Conservation (phyloP, 352 stramenopile species). For the Blastocystis sp. region DNA sequence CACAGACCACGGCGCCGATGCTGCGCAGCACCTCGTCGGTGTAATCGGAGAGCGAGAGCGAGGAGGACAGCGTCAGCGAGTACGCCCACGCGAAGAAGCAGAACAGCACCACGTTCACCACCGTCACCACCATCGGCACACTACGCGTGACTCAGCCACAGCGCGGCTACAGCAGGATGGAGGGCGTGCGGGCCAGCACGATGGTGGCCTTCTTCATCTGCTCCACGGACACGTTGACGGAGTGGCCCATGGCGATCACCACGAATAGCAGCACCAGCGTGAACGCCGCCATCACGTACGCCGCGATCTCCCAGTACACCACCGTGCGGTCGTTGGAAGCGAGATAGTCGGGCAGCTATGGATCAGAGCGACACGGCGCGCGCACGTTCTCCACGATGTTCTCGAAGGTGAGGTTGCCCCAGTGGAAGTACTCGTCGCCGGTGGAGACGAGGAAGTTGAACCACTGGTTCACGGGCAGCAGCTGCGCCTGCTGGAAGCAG, state of each 20-base stretch:
- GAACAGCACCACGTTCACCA: slow-evolving; percentile 76
- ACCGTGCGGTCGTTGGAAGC: slow-evolving; percentile 73
- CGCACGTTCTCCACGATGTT: slow-evolving; percentile 22
- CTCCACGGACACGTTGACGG: slow-evolving; percentile 77
- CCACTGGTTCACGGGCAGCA: slow-evolving; percentile 72
- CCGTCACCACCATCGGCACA: slow-evolving; percentile 74
- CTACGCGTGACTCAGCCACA: slow-evolving; percentile 71
- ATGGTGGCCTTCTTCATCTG: slow-evolving; percentile 79
- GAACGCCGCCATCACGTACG: slow-evolving; percentile 77
- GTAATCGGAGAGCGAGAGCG: slow-evolving; percentile 76
- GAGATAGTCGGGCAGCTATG: slow-evolving; percentile 52
- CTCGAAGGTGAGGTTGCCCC: slow-evolving; percentile 60
- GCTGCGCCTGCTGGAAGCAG: slow-evolving; percentile 75
- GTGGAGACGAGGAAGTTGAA: not conserved
- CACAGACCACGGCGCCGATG: slow-evolving; percentile 66
- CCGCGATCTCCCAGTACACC: slow-evolving; percentile 78
- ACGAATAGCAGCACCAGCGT: slow-evolving; percentile 77
- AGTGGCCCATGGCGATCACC: slow-evolving; percentile 80
- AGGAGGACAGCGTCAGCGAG: slow-evolving; percentile 76
- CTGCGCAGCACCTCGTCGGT: slow-evolving; percentile 70
- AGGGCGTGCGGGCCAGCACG: slow-evolving; percentile 75
- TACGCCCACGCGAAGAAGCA: slow-evolving; percentile 78
- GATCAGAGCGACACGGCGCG: not conserved
- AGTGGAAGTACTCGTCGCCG: slow-evolving; percentile 49
- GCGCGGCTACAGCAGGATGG: slow-evolving; percentile 76